phyloP scores from a whole-genome alignment of 495 filamentous ascomycete species.

The Penicillium crystallinum region DNA sequence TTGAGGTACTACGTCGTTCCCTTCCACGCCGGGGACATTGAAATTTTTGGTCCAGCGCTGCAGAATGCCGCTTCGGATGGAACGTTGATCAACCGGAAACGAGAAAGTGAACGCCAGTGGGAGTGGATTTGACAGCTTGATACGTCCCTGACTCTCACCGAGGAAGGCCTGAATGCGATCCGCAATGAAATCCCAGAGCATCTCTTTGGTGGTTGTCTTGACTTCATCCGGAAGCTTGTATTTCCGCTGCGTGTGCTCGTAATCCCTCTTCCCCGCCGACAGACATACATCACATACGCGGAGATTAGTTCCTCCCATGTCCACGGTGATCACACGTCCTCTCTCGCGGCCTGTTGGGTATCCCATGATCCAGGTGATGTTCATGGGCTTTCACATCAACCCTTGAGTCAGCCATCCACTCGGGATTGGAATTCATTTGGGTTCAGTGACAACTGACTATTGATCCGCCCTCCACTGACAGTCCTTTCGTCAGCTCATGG shows the following conservation, averaged over 20 bases:
- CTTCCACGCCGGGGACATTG: constrained; percentile 86
- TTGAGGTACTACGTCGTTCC: constrained; percentile 81
- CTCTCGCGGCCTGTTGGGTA: constrained; percentile 74
- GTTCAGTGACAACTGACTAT: constrained; percentile 58
- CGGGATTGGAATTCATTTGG: background rate
- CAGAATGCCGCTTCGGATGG: constrained; percentile 81
- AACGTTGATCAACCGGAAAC: constrained; percentile 82
- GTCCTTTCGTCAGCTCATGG: constrained; percentile 73
- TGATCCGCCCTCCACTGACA: constrained; percentile 73
- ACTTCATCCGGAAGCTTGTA: constrained; percentile 85
- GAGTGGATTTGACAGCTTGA: constrained; percentile 44
- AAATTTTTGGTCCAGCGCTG: constrained; percentile 98
- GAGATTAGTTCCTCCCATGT: constrained; percentile 95
- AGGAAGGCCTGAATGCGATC: constrained; percentile 84
- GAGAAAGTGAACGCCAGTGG: constrained; percentile 93
- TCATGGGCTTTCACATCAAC: constrained; percentile 71
- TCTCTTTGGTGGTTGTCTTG: constrained; percentile 72
- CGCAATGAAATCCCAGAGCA: constrained; percentile 89
- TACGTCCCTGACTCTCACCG: constrained; percentile 65
- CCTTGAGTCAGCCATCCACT: background rate
- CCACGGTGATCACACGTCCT: constrained; percentile 81
- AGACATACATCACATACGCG: constrained; percentile 87
- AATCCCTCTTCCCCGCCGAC: constrained; percentile 75
- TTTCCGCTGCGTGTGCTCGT: constrained; percentile 89
- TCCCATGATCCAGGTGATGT: constrained; percentile 88